These are phyloP conservation scores for Phoma sp. DNA, from an alignment of 2,329 filamentous ascomycete species.

Conservation along the genomic window DNA sequence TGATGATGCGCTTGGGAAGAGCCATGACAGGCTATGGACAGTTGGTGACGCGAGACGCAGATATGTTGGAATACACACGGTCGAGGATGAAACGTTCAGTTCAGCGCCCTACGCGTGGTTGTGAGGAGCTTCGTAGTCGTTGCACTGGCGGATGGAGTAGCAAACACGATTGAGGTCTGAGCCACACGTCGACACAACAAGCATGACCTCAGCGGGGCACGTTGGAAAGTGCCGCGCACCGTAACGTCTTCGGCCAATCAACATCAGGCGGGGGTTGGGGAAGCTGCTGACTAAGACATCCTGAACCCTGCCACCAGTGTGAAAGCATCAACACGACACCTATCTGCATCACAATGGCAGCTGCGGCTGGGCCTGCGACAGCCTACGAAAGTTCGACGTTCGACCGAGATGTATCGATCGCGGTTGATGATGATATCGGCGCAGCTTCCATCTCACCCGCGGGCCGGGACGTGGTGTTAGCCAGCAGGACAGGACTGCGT, in stretches of 20 bases:
- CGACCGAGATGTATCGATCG: slow-evolving; percentile 81
- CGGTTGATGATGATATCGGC: slow-evolving; percentile 78
- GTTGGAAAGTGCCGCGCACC: slow-evolving; percentile 15
- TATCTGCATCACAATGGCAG: slow-evolving; percentile 27
- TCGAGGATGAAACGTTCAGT: background rate
- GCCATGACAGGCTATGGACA: slow-evolving; percentile 55
- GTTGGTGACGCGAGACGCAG: background rate
- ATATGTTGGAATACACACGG: background rate
- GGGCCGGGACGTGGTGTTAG: slow-evolving; percentile 87
- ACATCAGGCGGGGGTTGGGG: background rate
- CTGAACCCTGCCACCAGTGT: slow-evolving; percentile 18
- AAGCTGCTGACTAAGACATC: background rate
- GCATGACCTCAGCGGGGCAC: slow-evolving; percentile 21
- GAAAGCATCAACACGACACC: slow-evolving; percentile 12
- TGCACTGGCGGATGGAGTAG: slow-evolving; percentile 7
- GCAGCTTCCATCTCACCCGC: slow-evolving; percentile 93
- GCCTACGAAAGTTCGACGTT: slow-evolving; percentile 89
- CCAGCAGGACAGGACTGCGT: slow-evolving; percentile 82
- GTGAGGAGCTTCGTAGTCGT: slow-evolving; percentile 9
- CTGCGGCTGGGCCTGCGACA: slow-evolving; percentile 46
- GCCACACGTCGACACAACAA: slow-evolving; percentile 15
- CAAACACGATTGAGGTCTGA: slow-evolving; percentile 14
- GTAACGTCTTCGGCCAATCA: slow-evolving; percentile 7
- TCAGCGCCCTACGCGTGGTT: background rate
- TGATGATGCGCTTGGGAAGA: slow-evolving; percentile 94